These are phyloP conservation scores for Pythium plurisporium DNA, from an alignment of 352 stramenopile species.

Conservation along the genomic window DNA sequence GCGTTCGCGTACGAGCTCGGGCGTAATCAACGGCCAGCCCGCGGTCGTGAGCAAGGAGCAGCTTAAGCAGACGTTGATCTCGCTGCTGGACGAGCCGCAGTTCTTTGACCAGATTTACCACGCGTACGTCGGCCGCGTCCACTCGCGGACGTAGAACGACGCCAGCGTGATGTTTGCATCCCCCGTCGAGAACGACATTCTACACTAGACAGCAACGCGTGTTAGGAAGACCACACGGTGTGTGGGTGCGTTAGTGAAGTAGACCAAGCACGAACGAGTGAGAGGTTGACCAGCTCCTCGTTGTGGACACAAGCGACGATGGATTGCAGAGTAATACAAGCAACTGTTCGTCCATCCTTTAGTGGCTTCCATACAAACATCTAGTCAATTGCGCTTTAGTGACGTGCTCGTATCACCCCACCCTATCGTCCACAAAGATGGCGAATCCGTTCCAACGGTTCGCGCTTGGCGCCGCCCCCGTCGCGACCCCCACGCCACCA, in stretches of 20 bases:
- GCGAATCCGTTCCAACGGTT: constrained; percentile 68
- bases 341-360: no score
- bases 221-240: not conserved
- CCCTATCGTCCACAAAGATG: not conserved
- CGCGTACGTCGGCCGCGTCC: constrained; percentile 70
- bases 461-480: constrained; percentile 28
- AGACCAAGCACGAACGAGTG: no score
- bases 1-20: constrained; percentile 17
- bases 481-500: not conserved
- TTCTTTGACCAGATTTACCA: constrained; percentile 90
- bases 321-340: no score
- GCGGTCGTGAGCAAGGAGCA: constrained; percentile 75
- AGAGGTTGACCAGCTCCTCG: no score
- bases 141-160: constrained; percentile 19
- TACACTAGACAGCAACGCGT: constrained; percentile 4
- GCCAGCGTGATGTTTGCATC: no score
- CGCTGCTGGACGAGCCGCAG: constrained; percentile 70
- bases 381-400: no score
- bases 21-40: constrained; percentile 6
- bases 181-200: no score
- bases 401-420: constrained; percentile 3
- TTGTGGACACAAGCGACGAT: no score
- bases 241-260: no score
- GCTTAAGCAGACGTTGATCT: constrained; percentile 82
- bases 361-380: no score